Conservation (phyloP, 2,329 filamentous ascomycete genomes). For the Talaromyces verruculosus region DNA sequence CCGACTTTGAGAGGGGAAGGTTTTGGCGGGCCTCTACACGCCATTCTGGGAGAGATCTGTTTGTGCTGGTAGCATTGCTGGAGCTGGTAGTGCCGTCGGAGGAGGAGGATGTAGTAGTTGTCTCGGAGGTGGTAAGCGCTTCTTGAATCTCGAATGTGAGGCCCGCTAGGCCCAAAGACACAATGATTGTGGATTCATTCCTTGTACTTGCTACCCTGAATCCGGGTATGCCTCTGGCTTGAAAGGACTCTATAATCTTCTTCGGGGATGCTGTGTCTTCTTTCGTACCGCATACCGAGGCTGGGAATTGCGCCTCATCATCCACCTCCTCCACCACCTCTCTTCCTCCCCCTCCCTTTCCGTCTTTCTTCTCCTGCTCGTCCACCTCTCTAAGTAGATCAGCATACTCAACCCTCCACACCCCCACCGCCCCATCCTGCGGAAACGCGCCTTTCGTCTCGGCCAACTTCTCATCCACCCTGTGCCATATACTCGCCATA, state of each 20-base stretch:
- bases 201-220: conserved; percentile 32
- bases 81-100: background rate
- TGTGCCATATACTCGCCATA: conserved; percentile 41
- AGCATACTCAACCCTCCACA: conserved; percentile 46
- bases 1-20: too few relatives aligned
- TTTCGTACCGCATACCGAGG: background rate
- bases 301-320: background rate
- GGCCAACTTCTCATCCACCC: conserved; percentile 37
- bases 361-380: conserved; percentile 28
- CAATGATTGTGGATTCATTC: conserved; percentile 28
- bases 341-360: conserved; percentile 20
- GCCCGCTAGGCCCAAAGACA: conserved; percentile 36
- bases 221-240: conserved; percentile 29
- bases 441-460: conserved; percentile 39
- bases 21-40: conserved; percentile 27
- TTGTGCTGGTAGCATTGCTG: background rate
- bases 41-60: conserved; percentile 30
- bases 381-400: conserved; percentile 35
- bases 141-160: conserved; percentile 33
- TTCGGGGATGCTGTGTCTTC: conserved; percentile 17
- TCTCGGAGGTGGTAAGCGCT: conserved; percentile 16
- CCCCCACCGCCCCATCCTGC: conserved; percentile 32
- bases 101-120: background rate
- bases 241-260: conserved; percentile 35
- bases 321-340: background rate